A percentile compares a stretch with the other conserved stretches of the same genome.
These are phyloP conservation scores for Leucaena leucocephala DNA, from an alignment of 306 rosid species.

Conservation along the genomic window DNA sequence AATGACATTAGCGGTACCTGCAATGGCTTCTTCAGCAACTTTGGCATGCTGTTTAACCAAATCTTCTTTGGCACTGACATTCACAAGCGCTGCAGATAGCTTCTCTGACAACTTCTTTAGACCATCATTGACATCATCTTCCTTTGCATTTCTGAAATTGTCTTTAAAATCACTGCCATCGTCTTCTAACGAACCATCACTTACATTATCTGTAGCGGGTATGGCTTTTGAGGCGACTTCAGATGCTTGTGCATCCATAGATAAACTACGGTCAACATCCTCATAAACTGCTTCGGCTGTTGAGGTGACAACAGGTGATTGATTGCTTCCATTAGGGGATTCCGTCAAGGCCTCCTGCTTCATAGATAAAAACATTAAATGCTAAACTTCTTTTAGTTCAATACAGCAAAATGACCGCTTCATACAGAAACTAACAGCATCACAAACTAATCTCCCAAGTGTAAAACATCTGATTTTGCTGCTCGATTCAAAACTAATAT, in stretches of 20 bases:
- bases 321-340: slow-evolving; percentile 63
- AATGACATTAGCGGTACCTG: slow-evolving; percentile 55
- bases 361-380: slow-evolving; percentile 22
- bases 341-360: slow-evolving; percentile 70
- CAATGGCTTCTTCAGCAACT: slow-evolving; percentile 99
- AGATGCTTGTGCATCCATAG: slow-evolving; percentile 51
- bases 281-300: slow-evolving; percentile 51
- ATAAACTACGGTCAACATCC: slow-evolving; percentile 41
- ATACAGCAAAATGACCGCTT: not conserved
- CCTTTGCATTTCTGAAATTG: slow-evolving; percentile 30
- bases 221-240: slow-evolving; percentile 60
- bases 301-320: slow-evolving; percentile 80
- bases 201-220: slow-evolving; percentile 39
- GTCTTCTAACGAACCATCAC: slow-evolving; percentile 34
- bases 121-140: slow-evolving; percentile 44
- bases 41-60: slow-evolving; percentile 93
- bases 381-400: not conserved
- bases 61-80: slow-evolving; percentile 88
- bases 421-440: slow-evolving; percentile 3
- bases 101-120: slow-evolving; percentile 64
- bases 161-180: slow-evolving; percentile 37
- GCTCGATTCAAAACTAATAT: not conserved
- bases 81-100: slow-evolving; percentile 81
- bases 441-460: slow-evolving; percentile 7
- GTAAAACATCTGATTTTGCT: not conserved